Percentiles rank a stretch among this genome's conserved stretches.
phyloP scores from a whole-genome alignment of 2,329 filamentous ascomycete genomes.

The Aspergillus fumigatus region DNA sequence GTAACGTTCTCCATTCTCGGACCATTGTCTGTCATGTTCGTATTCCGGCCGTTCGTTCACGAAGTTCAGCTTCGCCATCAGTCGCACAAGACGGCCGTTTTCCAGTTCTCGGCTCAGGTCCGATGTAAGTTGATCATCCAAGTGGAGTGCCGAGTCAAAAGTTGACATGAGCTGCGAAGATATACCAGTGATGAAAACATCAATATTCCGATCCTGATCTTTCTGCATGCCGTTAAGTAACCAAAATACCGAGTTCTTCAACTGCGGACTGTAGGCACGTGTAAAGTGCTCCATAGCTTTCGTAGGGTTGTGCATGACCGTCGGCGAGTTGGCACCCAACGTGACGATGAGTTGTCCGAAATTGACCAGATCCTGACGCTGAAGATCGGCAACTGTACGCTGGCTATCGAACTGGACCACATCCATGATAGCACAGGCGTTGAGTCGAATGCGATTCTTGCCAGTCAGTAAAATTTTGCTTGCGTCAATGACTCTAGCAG shows the following conservation, averaged over 20 bases:
- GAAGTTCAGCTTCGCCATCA: slow-evolving; percentile 76
- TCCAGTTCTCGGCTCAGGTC: slow-evolving; percentile 78
- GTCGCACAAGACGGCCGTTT: slow-evolving; percentile 77
- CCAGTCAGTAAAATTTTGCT: slow-evolving; percentile 88
- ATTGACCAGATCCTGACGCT: slow-evolving; percentile 80
- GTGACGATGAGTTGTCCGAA: slow-evolving; percentile 82
- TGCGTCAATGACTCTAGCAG: slow-evolving; percentile 78
- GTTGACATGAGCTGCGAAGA: slow-evolving; percentile 69
- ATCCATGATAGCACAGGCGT: slow-evolving; percentile 83
- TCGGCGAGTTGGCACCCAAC: slow-evolving; percentile 65
- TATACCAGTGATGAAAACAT: slow-evolving; percentile 74
- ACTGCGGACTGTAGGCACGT: slow-evolving; percentile 69
- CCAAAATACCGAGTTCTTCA: slow-evolving; percentile 78
- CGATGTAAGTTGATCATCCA: slow-evolving; percentile 67
- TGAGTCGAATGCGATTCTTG: slow-evolving; percentile 83
- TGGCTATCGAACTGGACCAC: slow-evolving; percentile 76
- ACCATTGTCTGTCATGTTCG: slow-evolving; percentile 73
- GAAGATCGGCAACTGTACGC: slow-evolving; percentile 66
- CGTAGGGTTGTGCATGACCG: slow-evolving; percentile 58
- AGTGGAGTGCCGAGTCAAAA: slow-evolving; percentile 74
- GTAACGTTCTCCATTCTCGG: slow-evolving; percentile 88
- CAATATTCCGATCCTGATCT: slow-evolving; percentile 64
- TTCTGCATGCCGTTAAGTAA: slow-evolving; percentile 64
- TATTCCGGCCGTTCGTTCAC: slow-evolving; percentile 89
- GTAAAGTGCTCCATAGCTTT: slow-evolving; percentile 72